Evolutionary conservation across 176 grass and related monocot genomes (phyloP), one percentile per base, ranked within the genome.

Genomic region (Eleusine indica): DNA sequence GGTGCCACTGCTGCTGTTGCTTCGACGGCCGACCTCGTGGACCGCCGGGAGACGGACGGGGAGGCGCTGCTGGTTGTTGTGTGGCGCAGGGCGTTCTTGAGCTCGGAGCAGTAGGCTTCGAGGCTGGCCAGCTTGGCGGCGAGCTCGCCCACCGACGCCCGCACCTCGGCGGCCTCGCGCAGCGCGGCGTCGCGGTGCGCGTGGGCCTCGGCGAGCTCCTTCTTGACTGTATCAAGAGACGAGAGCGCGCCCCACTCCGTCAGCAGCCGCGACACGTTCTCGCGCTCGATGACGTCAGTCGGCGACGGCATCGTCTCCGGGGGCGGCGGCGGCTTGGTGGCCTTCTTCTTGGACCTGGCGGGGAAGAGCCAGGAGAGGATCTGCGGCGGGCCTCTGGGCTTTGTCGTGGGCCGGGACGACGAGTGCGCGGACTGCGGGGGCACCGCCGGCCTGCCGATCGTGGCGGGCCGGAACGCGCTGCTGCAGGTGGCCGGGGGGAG

Each of bases 311-410:
- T 6, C 40, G 76, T 87, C 56, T 88, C 83, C 48, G 87, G 77
- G 30, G 83, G 80, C 42, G 83, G 80, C 69, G 44, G 44, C 41
- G 1, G 6, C 44, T 47, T 47, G 2, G 84, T 91, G 3, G 70
- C 6, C 78, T 94, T 99, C 96, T 96, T 94, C 78, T 63, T 94
- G 6, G 86, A 51, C 85, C 79, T 94, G 43, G 88, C 92, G 43
- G 90, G 64, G 78, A 99, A 99, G 74, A 99, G 60, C 96, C 96
- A 96, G 10, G 96, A 99, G 12, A 99, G 80, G 48, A 99, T 90
- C 42, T 87, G 89, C 6, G 72, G 82, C 3, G 86, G 69, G 17
- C 90, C 86, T 41, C 85, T 79, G 19, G 80, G 87, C 79, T 92
- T 99, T 35, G 32, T 35, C 49, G 71, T 22, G 70, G 53, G 17